Evolutionary conservation across 495 filamentous ascomycete genomes (phyloP).

Genomic region (Chaetomium tenue): DNA sequence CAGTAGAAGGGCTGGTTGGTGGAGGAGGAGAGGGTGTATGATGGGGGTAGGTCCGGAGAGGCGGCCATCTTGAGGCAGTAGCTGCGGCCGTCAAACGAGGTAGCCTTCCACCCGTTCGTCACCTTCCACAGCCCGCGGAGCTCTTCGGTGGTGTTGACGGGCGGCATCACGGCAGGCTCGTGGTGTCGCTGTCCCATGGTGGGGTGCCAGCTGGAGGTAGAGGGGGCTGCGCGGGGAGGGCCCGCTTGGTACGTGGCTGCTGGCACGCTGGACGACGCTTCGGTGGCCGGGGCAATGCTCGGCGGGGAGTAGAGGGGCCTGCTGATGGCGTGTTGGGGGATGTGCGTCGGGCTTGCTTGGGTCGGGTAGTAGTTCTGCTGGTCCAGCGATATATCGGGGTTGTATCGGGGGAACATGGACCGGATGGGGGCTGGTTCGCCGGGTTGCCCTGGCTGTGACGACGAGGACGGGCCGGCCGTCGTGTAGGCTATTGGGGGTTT

Average conservation of each 20-base stretch:
- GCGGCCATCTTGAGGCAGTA: conserved; percentile 52
- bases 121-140: conserved; percentile 56
- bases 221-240: conserved; percentile 9
- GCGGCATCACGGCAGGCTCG: conserved; percentile 47
- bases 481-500: conserved; percentile 44
- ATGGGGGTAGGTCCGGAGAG: conserved; percentile 48
- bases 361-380: conserved; percentile 69
- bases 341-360: conserved; percentile 51
- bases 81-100: conserved; percentile 47
- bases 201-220: conserved; percentile 23
- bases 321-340: conserved; percentile 57
- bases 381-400: conserved; percentile 64
- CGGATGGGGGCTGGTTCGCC: conserved; percentile 40
- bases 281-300: conserved; percentile 30
- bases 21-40: conserved; percentile 51
- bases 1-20: conserved; percentile 52
- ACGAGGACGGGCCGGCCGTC: conserved; percentile 30
- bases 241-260: neutral
- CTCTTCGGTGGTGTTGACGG: conserved; percentile 51
- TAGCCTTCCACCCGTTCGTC: conserved; percentile 55
- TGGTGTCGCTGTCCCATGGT: conserved; percentile 23
- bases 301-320: conserved; percentile 54
- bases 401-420: conserved; percentile 78
- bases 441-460: conserved; percentile 25
- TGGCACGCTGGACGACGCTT: conserved; percentile 7